A percentile compares a stretch with the other conserved stretches of the same genome.
phyloP scores from a whole-genome alignment of 192 early-diverging fungal genomes.

The Coemansia sp. region DNA sequence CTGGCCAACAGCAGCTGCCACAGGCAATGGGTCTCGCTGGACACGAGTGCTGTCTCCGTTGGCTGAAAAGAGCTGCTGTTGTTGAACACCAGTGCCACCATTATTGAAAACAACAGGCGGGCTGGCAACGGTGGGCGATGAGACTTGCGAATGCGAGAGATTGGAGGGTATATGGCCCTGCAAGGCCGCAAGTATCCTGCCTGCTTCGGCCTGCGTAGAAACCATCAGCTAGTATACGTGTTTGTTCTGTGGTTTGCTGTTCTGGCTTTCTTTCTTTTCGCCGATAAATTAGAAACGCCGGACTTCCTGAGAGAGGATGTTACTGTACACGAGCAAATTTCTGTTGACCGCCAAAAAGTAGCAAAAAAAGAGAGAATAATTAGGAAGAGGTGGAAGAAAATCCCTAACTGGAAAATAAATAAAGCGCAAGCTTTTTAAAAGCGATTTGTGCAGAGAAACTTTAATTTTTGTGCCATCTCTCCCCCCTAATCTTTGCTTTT shows the following conservation, averaged over 20 bases:
- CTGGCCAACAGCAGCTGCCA: neutral
- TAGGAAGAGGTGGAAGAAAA: neutral
- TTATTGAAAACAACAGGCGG: neutral
- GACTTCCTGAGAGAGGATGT: too few relatives aligned
- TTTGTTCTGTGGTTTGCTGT: neutral
- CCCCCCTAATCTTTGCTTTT: too few relatives aligned
- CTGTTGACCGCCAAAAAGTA: neutral
- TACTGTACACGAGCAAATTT: neutral
- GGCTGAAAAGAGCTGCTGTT: neutral
- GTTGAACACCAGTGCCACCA: neutral
- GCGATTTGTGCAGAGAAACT: too few relatives aligned
- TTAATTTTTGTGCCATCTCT: too few relatives aligned
- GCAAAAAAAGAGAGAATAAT: neutral
- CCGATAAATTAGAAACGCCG: neutral
- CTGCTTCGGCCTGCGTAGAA: constrained; percentile 2
- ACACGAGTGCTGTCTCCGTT: neutral
- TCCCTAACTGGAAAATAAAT: too few relatives aligned
- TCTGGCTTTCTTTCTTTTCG: neutral
- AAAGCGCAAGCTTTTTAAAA: too few relatives aligned
- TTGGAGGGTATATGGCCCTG: neutral
- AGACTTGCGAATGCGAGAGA: neutral
- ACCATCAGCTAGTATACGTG: neutral
- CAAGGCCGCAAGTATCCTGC: constrained; percentile 4
- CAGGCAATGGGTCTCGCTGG: neutral
- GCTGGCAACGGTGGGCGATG: neutral